A percentile compares a stretch with the other conserved stretches of the same genome.
These are phyloP conservation scores for Candida insectorum DNA, from an alignment of 805 yeast species.

Conservation along the genomic window DNA sequence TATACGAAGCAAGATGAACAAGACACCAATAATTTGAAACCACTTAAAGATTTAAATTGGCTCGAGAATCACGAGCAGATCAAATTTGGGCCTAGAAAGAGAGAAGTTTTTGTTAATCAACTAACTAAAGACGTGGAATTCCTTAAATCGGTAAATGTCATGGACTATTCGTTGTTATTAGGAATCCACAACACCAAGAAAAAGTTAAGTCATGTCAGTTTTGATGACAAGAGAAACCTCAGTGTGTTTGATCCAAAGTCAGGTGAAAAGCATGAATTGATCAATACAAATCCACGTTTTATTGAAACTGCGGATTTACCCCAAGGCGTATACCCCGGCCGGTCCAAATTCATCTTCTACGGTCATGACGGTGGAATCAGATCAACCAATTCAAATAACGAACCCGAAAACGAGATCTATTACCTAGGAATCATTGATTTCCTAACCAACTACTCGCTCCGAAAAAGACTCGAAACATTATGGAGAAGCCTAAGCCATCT, in stretches of 20 bases:
- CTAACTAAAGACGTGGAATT: constrained; percentile 71
- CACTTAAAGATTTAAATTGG: constrained; percentile 89
- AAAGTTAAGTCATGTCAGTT: constrained; percentile 32
- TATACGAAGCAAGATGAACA: constrained; percentile 36
- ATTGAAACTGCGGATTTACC: constrained; percentile 44
- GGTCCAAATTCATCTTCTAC: constrained; percentile 59
- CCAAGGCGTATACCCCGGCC: constrained; percentile 40
- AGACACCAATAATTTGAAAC: constrained; percentile 31
- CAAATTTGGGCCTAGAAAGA: constrained; percentile 72
- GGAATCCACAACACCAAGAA: constrained; percentile 79
- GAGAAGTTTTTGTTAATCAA: constrained; percentile 60
- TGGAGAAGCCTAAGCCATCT: constrained; percentile 74
- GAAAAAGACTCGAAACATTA: constrained; percentile 80
- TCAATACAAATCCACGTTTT: constrained; percentile 45
- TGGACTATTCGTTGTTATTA: constrained; percentile 90
- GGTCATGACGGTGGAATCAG: constrained; percentile 82
- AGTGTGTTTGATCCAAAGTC: constrained; percentile 45
- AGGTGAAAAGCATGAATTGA: constrained; percentile 33
- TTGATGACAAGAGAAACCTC: constrained; percentile 29
- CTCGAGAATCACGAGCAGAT: constrained; percentile 61
- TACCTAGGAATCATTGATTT: constrained; percentile 94
- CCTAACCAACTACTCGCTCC: constrained; percentile 71
- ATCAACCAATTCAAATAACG: constrained; percentile 61
- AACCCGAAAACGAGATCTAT: constrained; percentile 66
- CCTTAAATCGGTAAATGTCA: constrained; percentile 71